These are phyloP conservation scores for Aspergillus ochraceoroseus DNA, from an alignment of 2,329 filamentous ascomycete species.

Conservation along the genomic window DNA sequence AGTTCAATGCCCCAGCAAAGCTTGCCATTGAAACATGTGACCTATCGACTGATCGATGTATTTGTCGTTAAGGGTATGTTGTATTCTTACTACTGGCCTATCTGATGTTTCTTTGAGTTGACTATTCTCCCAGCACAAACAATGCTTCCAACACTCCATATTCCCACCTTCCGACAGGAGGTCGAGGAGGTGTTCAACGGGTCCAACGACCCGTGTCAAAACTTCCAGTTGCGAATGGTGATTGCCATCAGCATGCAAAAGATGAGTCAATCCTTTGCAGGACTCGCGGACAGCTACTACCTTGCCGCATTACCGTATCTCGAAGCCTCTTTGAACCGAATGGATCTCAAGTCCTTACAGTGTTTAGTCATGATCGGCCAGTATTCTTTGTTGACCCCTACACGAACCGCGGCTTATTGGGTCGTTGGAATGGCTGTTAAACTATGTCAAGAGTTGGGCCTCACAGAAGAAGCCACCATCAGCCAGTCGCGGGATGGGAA, in stretches of 20 bases:
- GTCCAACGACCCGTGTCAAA: conserved; percentile 71
- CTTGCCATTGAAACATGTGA: conserved; percentile 68
- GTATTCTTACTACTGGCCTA: neutral
- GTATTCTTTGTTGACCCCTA: conserved; percentile 89
- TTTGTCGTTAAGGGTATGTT: conserved; percentile 75
- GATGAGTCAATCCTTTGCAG: conserved; percentile 82
- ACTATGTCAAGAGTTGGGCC: conserved; percentile 80
- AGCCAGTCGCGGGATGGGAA: conserved; percentile 56
- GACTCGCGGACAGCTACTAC: conserved; percentile 91
- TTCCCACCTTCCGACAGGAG: conserved; percentile 69
- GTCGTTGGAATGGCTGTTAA: conserved; percentile 82
- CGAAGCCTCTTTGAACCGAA: conserved; percentile 76
- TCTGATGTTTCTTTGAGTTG: conserved; percentile 14
- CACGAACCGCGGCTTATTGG: conserved; percentile 87
- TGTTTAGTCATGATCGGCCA: conserved; percentile 82
- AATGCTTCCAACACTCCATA: conserved; percentile 81
- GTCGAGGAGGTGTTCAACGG: conserved; percentile 76
- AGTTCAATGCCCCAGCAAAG: conserved; percentile 74
- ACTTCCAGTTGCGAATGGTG: conserved; percentile 85
- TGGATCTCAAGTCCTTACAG: conserved; percentile 84
- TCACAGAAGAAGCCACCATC: conserved; percentile 86
- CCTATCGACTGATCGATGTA: conserved; percentile 73
- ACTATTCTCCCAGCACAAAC: conserved; percentile 63
- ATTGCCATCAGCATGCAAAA: conserved; percentile 94
- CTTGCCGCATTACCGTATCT: conserved; percentile 80